Percentiles rank a stretch among this genome's conserved stretches.
These are phyloP conservation scores for Malassezia nana DNA, from an alignment of 1,284 basidiomycete species.

Conservation along the genomic window DNA sequence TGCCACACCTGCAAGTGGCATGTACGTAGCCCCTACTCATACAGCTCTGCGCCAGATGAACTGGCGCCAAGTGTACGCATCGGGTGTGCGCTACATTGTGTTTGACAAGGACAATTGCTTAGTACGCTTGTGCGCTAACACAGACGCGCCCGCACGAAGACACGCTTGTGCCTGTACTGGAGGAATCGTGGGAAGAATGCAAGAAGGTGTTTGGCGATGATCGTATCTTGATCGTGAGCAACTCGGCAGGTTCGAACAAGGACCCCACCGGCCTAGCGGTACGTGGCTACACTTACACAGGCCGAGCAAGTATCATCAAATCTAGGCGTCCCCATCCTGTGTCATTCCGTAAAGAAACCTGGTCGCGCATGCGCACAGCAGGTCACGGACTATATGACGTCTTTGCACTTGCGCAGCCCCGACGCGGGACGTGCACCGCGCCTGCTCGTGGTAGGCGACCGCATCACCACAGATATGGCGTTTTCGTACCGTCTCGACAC, in stretches of 20 bases:
- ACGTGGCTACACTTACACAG: conserved; percentile 51
- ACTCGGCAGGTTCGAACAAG: conserved; percentile 72
- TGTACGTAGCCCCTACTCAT: conserved; percentile 4
- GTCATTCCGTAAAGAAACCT: conserved; percentile 68
- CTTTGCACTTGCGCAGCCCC: conserved; percentile 32
- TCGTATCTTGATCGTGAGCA: conserved; percentile 81
- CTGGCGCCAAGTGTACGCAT: conserved; percentile 63
- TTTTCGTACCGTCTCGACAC: conserved; percentile 60
- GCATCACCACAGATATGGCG: conserved; percentile 80
- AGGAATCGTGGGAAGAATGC: conserved; percentile 72
- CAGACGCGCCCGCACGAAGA: conserved; percentile 45
- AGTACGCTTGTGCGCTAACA: conserved; percentile 51
- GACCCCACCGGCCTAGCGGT: conserved; percentile 72
- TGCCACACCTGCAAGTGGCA: conserved; percentile 64
- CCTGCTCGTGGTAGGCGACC: conserved; percentile 59
- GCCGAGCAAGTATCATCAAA: conserved; percentile 72
- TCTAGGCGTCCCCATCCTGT: conserved; percentile 70
- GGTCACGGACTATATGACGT: conserved; percentile 58
- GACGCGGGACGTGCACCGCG: conserved; percentile 21
- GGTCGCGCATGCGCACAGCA: conserved; percentile 57
- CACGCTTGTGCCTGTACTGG: conserved; percentile 20
- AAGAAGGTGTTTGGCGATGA: conserved; percentile 63
- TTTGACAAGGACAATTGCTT: conserved; percentile 98
- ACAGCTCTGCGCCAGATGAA: conserved; percentile 73
- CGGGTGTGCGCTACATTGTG: conserved; percentile 75